A percentile compares a stretch with the other conserved stretches of the same genome.
Evolutionary conservation across 192 early-diverging fungal genomes (phyloP).

Genomic region (Coemansia sp.): DNA sequence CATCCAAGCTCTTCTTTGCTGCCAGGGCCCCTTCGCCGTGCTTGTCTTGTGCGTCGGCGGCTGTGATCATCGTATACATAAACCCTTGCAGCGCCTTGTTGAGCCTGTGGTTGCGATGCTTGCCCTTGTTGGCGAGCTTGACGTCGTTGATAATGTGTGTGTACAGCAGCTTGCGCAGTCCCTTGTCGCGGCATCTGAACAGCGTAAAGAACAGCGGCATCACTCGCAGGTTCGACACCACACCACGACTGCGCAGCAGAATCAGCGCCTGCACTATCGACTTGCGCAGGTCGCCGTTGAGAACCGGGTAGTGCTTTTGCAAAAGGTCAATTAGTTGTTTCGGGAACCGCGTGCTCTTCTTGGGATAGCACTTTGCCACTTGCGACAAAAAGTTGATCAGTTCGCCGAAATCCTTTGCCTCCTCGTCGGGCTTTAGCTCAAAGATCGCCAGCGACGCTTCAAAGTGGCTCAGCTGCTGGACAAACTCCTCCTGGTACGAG

Average conservation of each 20-base stretch:
- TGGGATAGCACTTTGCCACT: slow-evolving; percentile 82
- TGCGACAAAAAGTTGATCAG: slow-evolving; percentile 90
- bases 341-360: slow-evolving; percentile 76
- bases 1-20: slow-evolving; percentile 94
- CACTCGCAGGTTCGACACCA: slow-evolving; percentile 62
- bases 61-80: slow-evolving; percentile 95
- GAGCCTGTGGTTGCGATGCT: slow-evolving; percentile 94
- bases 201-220: slow-evolving; percentile 95
- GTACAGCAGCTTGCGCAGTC: slow-evolving; percentile 83
- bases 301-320: slow-evolving; percentile 72
- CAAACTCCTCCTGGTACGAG: slow-evolving; percentile 93
- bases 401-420: slow-evolving; percentile 78
- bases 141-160: slow-evolving; percentile 95
- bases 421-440: slow-evolving; percentile 79
- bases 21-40: slow-evolving; percentile 77
- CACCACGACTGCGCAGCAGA: slow-evolving; percentile 81
- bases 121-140: slow-evolving; percentile 81
- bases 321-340: slow-evolving; percentile 81
- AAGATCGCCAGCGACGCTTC: slow-evolving; percentile 84
- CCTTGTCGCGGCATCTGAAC: slow-evolving; percentile 92
- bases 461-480: slow-evolving; percentile 91
- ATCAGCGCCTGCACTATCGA: slow-evolving; percentile 88
- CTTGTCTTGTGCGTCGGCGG: slow-evolving; percentile 62
- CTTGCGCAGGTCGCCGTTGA: slow-evolving; percentile 79
- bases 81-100: slow-evolving; percentile 97